A percentile compares a stretch with the other conserved stretches of the same genome.
Evolutionary conservation across 2,329 filamentous ascomycete species (phyloP).

Genomic region (Aspergillus fumigatus): DNA sequence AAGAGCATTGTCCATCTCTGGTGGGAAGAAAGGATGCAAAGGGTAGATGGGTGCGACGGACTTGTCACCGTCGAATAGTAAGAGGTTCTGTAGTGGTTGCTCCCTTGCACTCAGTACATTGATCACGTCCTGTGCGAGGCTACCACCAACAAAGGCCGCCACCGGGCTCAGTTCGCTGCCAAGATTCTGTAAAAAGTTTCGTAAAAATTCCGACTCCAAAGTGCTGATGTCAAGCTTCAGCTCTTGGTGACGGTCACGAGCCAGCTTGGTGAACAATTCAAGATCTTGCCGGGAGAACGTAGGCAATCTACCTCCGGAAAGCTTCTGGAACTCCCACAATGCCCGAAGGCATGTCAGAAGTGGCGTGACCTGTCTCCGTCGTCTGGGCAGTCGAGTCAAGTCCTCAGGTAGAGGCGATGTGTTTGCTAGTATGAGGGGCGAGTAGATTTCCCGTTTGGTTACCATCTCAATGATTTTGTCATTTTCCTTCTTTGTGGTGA

Average conservation of each 20-base stretch:
- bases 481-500: conserved; percentile 65
- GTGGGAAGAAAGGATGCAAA: conserved; percentile 63
- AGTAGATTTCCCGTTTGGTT: conserved; percentile 87
- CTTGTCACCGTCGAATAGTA: conserved; percentile 82
- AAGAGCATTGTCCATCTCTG: conserved; percentile 22
- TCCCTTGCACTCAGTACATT: conserved; percentile 88
- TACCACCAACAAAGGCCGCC: conserved; percentile 81
- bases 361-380: conserved; percentile 71
- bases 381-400: conserved; percentile 61
- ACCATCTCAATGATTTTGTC: conserved; percentile 77
- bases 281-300: conserved; percentile 61
- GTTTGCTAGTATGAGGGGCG: conserved; percentile 81
- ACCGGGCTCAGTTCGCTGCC: conserved; percentile 81
- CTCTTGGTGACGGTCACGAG: conserved; percentile 71
- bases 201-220: conserved; percentile 66
- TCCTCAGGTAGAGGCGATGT: conserved; percentile 70
- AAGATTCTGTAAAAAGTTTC: conserved; percentile 81
- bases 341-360: conserved; percentile 81
- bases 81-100: conserved; percentile 92
- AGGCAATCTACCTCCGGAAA: conserved; percentile 52
- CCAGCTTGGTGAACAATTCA: conserved; percentile 69
- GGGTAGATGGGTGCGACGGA: conserved; percentile 77
- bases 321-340: conserved; percentile 78
- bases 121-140: conserved; percentile 93
- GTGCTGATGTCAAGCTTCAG: conserved; percentile 66